Conservation (phyloP, 371 early-diverging fungal genomes). For the Enterocytospora artemiae region DNA sequence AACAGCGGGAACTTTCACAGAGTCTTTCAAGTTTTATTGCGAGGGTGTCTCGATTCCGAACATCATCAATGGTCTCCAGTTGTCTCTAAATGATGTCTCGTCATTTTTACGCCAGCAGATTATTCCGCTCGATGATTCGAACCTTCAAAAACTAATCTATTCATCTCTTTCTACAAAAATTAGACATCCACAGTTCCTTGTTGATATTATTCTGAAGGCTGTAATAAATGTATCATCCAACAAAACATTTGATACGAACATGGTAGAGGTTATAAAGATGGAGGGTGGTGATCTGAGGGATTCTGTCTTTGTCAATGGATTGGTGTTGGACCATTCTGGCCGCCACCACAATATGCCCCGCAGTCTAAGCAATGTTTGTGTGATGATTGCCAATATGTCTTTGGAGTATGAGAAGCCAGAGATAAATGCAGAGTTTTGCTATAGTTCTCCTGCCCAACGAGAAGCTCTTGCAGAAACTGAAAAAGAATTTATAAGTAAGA, state of each 20-base stretch:
- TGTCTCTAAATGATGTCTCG: slow-evolving; percentile 64
- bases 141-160: slow-evolving; percentile 76
- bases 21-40: slow-evolving; percentile 78
- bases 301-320: slow-evolving; percentile 78
- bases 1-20: slow-evolving; percentile 85
- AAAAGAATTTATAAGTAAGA: slow-evolving; percentile 82
- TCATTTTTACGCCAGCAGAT: slow-evolving; percentile 77
- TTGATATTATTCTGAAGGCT: slow-evolving; percentile 86
- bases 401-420: slow-evolving; percentile 99
- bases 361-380: slow-evolving; percentile 73
- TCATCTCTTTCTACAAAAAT: slow-evolving; percentile 88
- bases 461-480: slow-evolving; percentile 93
- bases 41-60: slow-evolving; percentile 91
- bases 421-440: slow-evolving; percentile 97
- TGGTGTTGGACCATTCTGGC: slow-evolving; percentile 97
- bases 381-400: slow-evolving; percentile 89
- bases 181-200: slow-evolving; percentile 73
- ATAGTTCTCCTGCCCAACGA: slow-evolving; percentile 87
- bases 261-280: slow-evolving; percentile 99
- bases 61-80: slow-evolving; percentile 84
- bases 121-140: slow-evolving; percentile 65
- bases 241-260: slow-evolving; percentile 84
- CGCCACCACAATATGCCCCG: slow-evolving; percentile 99
- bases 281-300: slow-evolving; percentile 85
- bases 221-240: slow-evolving; percentile 70